A percentile compares a stretch with the other conserved stretches of the same genome.
phyloP scores from a whole-genome alignment of 1,139 yeast genomes.

The Hemisphaericaspora xylofermentans region DNA sequence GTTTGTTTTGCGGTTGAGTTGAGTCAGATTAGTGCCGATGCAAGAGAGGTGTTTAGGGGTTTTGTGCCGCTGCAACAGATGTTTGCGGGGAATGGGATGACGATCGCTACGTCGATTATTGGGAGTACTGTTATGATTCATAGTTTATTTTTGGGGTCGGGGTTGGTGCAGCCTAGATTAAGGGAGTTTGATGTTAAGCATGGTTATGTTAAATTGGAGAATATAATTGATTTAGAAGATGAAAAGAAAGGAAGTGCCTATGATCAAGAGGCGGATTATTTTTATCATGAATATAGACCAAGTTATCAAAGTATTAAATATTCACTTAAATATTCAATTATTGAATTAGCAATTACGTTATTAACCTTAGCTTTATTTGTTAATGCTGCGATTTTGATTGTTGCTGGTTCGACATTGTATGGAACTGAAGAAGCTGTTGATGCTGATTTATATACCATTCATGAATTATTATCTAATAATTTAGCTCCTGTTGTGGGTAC shows the following conservation, averaged over 20 bases:
- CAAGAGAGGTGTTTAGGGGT: slow-evolving; percentile 61
- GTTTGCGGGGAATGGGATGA: slow-evolving; percentile 63
- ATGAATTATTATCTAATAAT: slow-evolving; percentile 52
- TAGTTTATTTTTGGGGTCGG: slow-evolving; percentile 71
- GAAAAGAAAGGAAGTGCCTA: slow-evolving; percentile 11
- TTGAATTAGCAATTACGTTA: slow-evolving; percentile 64
- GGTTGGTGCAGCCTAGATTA: slow-evolving; percentile 73
- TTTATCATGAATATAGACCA: slow-evolving; percentile 55
- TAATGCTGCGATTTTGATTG: slow-evolving; percentile 72
- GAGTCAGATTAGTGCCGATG: slow-evolving; percentile 50
- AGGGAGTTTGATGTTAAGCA: slow-evolving; percentile 60
- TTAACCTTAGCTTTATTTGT: slow-evolving; percentile 77
- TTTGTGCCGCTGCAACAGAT: slow-evolving; percentile 65
- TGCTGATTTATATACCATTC: slow-evolving; percentile 75
- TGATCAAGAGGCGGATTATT: slow-evolving; percentile 33
- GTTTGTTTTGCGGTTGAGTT: slow-evolving; percentile 72
- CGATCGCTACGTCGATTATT: slow-evolving; percentile 72
- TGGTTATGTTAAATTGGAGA: slow-evolving; percentile 39
- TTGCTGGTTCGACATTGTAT: slow-evolving; percentile 72
- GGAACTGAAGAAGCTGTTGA: slow-evolving; percentile 63
- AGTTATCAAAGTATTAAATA: slow-evolving; percentile 63
- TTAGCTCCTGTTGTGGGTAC: slow-evolving; percentile 77
- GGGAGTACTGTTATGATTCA: slow-evolving; percentile 89
- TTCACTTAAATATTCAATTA: slow-evolving; percentile 63
- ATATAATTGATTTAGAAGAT: slow-evolving; percentile 11